Base-by-base conservation (phyloP, 106 monocot species). In the Triglochin maritima region DNA sequence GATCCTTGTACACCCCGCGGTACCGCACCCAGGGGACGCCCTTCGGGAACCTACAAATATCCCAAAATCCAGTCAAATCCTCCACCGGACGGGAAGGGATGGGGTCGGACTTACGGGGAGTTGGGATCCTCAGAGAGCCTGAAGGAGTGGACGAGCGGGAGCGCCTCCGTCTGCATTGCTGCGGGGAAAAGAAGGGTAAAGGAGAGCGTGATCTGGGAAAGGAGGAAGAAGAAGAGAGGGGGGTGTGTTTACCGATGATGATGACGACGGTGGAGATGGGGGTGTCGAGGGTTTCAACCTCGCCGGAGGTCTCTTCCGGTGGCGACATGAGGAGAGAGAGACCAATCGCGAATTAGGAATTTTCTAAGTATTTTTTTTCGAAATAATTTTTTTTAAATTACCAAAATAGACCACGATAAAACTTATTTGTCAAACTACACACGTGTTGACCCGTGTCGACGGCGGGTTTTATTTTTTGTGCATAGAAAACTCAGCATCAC, bases 91-190 rank as follows among this genome's bases (percentile, higher is more conserved):
- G 13, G 10, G 43, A n/a, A 12, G 9, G 17, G 1, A n/a, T 42
- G 13, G 51, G 14, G 2, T 3, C 50, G 13, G 2, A 46, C 85
- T 85, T 62, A 95, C 95, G 73, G 57, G 64, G 82, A 79, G 56
- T 88, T 70, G 57, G 75, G 15, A 57, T 85, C 90, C 60, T 95
- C 83, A 2, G 59, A 48, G 13, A 95, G 90, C 70, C 83, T 63
- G 80, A 95, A 90, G 63, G 78, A 83, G 81, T 46, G 76, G 4
- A 95, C 85, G 44, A 95, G 75, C 0, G 95, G 95, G 9, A 83
- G 70, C 17, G 95, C 95, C 72, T 95, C 95, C 75, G 95, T 84
- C 79, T 95, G 85, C 95, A 95, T 95, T 50, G 95, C 95, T 95
- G 68, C 47, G 13, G 44, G 9, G 9, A 7, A 47, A 63, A 15